Evolutionary conservation across 129 eudicot genomes (phyloP).

Genomic region (Gnaphalium uliginosum): DNA sequence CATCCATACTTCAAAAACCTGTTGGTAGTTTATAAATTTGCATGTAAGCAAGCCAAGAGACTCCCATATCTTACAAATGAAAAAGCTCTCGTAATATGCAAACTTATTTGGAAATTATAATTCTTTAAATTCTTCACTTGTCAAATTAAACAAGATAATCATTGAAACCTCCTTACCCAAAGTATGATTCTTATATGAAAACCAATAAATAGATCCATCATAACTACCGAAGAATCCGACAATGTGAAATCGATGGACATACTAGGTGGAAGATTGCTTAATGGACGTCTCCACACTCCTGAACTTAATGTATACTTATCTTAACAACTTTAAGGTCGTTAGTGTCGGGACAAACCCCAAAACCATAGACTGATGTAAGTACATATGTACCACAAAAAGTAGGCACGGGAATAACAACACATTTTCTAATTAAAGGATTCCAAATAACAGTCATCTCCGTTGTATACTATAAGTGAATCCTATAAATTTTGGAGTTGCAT

Average conservation of each 20-base stretch:
- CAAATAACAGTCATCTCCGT: neutral
- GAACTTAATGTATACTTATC: neutral
- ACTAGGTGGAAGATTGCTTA: too few relatives aligned
- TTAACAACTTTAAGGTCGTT: slow-evolving; percentile 2
- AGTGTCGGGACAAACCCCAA: neutral
- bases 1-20: neutral
- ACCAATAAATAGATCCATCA: neutral
- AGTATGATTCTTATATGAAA: too few relatives aligned
- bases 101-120: neutral
- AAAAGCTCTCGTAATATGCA: neutral
- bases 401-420: neutral
- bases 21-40: neutral
- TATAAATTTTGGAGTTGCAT: too few relatives aligned
- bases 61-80: neutral
- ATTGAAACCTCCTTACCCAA: neutral
- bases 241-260: neutral
- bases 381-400: too few relatives aligned
- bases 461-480: too few relatives aligned
- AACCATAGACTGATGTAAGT: neutral
- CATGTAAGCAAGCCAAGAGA: neutral
- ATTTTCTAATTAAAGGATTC: neutral
- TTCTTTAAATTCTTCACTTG: neutral
- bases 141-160: neutral
- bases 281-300: neutral
- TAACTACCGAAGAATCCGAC: too few relatives aligned